phyloP scores from a whole-genome alignment of 1,139 yeast genomes.

The Magnusiomyces tetraspermus region DNA sequence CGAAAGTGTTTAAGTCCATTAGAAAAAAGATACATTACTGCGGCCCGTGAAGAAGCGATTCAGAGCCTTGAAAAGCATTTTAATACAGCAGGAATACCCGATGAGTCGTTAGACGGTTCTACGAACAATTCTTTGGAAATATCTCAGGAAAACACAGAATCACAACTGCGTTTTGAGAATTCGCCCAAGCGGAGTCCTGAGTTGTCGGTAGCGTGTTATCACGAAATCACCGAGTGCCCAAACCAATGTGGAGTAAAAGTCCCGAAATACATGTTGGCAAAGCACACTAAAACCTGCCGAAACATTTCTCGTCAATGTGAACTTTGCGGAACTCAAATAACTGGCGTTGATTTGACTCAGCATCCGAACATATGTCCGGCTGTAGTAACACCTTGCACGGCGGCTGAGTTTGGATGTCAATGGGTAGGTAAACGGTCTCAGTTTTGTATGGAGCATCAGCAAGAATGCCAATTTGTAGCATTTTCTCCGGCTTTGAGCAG shows the following conservation, averaged over 20 bases:
- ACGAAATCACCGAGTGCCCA: constrained; percentile 18
- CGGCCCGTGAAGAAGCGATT: not conserved
- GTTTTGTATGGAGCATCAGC: constrained; percentile 27
- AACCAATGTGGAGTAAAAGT: constrained; percentile 19
- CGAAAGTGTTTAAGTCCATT: constrained; percentile 5
- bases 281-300: constrained; percentile 18
- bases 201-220: constrained; percentile 15
- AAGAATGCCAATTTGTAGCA: constrained; percentile 32
- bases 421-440: constrained; percentile 36
- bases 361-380: constrained; percentile 33
- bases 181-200: no score
- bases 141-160: not conserved
- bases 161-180: not conserved
- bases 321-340: constrained; percentile 34
- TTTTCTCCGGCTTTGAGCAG: constrained; percentile 29
- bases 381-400: constrained; percentile 31
- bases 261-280: constrained; percentile 13
- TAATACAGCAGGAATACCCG: no score
- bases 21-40: constrained; percentile 7
- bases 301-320: constrained; percentile 31
- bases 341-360: constrained; percentile 25
- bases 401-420: constrained; percentile 33
- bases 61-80: constrained; percentile 2
- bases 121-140: not conserved
- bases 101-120: no score